Evolutionary conservation across 768 basidiomycete species (phyloP).

Genomic region (Mycena haematopus): DNA sequence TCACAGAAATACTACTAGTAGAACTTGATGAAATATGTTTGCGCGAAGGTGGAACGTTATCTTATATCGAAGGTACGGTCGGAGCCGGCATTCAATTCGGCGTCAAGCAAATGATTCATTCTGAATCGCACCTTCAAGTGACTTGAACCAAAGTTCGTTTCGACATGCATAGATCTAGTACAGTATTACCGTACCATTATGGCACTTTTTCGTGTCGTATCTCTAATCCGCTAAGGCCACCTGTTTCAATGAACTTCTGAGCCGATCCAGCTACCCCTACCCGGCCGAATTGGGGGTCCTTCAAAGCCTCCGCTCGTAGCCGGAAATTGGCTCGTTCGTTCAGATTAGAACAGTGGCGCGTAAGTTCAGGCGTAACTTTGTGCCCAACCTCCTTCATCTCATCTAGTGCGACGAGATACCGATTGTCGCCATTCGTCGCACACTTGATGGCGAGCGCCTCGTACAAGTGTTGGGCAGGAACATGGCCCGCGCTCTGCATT

Average conservation of each 20-base stretch:
- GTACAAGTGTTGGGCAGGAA: conserved; percentile 65
- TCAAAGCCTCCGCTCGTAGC: not conserved
- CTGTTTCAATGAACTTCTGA: conserved; percentile 41
- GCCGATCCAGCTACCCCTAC: conserved; percentile 37
- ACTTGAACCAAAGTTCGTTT: too few species aligned
- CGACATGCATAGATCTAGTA: not conserved
- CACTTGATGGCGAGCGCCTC: conserved; percentile 66
- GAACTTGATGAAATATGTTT: not conserved
- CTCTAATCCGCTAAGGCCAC: conserved; percentile 31
- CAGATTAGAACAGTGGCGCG: not conserved
- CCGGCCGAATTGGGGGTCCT: not conserved
- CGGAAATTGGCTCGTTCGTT: conserved; percentile 1
- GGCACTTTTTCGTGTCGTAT: not conserved
- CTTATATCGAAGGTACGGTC: not conserved
- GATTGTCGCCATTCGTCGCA: conserved; percentile 57
- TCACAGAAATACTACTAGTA: not conserved
- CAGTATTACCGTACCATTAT: not conserved
- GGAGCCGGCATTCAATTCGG: too few species aligned
- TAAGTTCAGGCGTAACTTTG: conserved; percentile 32
- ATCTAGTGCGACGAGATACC: conserved; percentile 67
- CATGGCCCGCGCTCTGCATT: conserved; percentile 71
- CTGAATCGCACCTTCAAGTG: too few species aligned
- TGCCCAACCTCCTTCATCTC: conserved; percentile 77
- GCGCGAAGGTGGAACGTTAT: not conserved
- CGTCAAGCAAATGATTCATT: too few species aligned